Evolutionary conservation across 345 rosid species (phyloP).

Genomic region (Gossypium stocksii): DNA sequence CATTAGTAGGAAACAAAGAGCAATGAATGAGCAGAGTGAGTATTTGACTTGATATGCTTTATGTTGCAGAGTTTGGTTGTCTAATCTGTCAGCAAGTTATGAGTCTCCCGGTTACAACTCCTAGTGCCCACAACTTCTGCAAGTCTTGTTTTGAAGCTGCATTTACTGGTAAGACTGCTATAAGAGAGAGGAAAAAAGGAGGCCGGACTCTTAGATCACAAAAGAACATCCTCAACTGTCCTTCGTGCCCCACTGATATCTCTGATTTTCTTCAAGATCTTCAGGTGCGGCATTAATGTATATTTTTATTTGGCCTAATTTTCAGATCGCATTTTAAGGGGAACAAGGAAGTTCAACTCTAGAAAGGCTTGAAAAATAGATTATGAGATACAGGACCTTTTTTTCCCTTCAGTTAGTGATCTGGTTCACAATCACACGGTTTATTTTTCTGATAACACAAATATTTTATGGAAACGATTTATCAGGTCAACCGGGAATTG

Average conservation of each 20-base stretch:
- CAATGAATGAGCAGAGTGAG: too few species aligned
- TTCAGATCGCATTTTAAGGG: background rate
- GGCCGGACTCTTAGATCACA: constrained; percentile 44
- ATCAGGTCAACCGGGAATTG: constrained; percentile 66
- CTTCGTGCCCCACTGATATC: constrained; percentile 43
- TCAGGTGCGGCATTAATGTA: constrained; percentile 22
- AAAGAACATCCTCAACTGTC: constrained; percentile 47
- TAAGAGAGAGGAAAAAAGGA: constrained; percentile 46
- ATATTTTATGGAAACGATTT: background rate
- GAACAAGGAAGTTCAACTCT: background rate
- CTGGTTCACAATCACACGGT: background rate
- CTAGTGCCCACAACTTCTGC: constrained; percentile 61
- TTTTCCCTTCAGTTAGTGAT: background rate
- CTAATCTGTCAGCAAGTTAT: constrained; percentile 45
- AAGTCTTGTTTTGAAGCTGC: constrained; percentile 46
- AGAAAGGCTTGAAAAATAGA: background rate
- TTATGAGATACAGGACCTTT: background rate
- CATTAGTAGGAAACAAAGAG: background rate
- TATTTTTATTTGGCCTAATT: background rate
- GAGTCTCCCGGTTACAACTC: constrained; percentile 49
- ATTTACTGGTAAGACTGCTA: constrained; percentile 37
- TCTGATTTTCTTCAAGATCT: constrained; percentile 41
- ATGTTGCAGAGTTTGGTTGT: constrained; percentile 45
- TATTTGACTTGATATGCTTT: background rate
- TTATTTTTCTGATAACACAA: background rate